Evolutionary conservation across 148 eudicot genomes (phyloP), one percentile per base, ranked within the genome.

Genomic region (Vaccinium myrtillus): DNA sequence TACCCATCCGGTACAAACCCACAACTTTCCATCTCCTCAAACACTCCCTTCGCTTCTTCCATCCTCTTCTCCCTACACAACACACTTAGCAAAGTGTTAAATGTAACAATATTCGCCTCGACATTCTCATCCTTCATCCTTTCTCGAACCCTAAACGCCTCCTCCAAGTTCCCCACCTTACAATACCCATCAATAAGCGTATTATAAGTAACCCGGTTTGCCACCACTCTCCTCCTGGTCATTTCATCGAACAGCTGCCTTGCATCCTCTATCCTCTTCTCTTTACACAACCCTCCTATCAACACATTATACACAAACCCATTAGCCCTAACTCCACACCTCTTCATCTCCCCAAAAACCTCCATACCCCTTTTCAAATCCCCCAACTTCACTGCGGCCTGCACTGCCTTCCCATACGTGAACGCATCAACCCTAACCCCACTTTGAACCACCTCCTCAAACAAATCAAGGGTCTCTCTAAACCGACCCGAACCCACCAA

Each of bases 151-250:
- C n/a, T 80, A 79, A 90, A 91, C 15, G 95, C 98, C 83, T 87
- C 92, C 55, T 89, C 93, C 86, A 95, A 82, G 84, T 90, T 55
- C 69, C 98, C 96, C 27, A 32, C 89, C 84, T 94, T 95, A 90
- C 96, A 94, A 77, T 87, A 94, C 86, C 98, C 98, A 92, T 93
- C 98, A 85, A 94, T 95, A 75, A 95, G 81, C 2, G 92, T 92
- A 84, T 95, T 95, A 82, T 87, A 95, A 6, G 94, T 91, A 67
- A 94, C 94, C 74, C 65, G 84, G 88, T 83, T 92, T 5, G 92
- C 90, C 1, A 59, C 83, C 86, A 95, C 88, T 16, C 77, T 88
- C 80, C 87, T 87, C 85, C 79, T 59, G 15, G 46, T 12, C 98
- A 95, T 94, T 91, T 94, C 93, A 91, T 92, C 93, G 53, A 94